Evolutionary conservation across 2,329 filamentous ascomycete species (phyloP).

Genomic region (Geosmithia putterillii): DNA sequence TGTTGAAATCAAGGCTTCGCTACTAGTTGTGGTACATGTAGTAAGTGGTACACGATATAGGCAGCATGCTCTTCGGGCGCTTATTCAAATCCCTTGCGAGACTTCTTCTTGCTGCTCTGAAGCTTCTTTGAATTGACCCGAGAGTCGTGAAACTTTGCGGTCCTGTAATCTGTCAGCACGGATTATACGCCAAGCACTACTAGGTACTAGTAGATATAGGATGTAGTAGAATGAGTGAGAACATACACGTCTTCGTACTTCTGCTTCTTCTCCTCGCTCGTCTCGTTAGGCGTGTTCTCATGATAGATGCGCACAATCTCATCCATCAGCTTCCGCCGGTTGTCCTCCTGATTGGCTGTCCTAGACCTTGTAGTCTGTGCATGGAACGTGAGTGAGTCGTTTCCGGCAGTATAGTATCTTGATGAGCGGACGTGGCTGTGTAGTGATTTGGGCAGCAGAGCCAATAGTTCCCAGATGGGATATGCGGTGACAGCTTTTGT

Average conservation of each 20-base stretch:
- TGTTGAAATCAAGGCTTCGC: no score
- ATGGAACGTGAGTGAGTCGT: constrained; percentile 40
- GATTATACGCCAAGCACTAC: not conserved
- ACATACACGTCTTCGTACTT: constrained; percentile 36
- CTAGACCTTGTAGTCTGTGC: constrained; percentile 42
- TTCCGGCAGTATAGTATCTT: constrained; percentile 39
- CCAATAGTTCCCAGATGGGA: constrained; percentile 31
- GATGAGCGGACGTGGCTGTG: constrained; percentile 34
- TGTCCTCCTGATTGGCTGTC: constrained; percentile 38
- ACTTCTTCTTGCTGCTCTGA: constrained; percentile 36
- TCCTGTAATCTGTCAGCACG: constrained; percentile 11
- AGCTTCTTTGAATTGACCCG: constrained; percentile 36
- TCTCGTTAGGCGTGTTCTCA: constrained; percentile 31
- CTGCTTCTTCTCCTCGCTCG: constrained; percentile 30
- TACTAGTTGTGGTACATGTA: no score
- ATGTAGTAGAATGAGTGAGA: not conserved
- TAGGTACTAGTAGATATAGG: not conserved
- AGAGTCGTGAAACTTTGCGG: constrained; percentile 29
- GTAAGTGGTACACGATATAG: no score
- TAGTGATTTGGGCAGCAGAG: constrained; percentile 32
- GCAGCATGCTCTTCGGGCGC: no score
- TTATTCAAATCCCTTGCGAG: constrained; percentile 28
- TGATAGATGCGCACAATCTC: constrained; percentile 36
- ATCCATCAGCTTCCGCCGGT: constrained; percentile 33
- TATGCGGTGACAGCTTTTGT: constrained; percentile 45